phyloP scores from a whole-genome alignment of 2,329 filamentous ascomycete genomes.

The Colletotrichum chrysophilum region DNA sequence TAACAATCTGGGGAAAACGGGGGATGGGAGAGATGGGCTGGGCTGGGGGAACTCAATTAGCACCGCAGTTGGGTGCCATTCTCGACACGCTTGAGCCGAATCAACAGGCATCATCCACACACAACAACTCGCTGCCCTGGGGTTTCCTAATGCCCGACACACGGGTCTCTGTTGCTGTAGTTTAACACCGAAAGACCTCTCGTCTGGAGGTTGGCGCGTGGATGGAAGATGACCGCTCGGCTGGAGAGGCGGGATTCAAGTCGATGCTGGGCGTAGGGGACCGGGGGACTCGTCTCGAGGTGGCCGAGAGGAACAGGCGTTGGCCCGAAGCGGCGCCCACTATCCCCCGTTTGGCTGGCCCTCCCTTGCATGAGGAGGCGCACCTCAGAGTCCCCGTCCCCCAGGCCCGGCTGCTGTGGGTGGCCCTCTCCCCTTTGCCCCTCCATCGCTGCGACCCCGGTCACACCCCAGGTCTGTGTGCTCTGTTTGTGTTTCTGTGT shows the following conservation, averaged over 20 bases:
- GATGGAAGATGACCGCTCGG: not conserved
- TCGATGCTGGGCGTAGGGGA: not conserved
- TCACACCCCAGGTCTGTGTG: not conserved
- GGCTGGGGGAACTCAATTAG: not conserved
- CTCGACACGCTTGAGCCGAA: conserved; percentile 10
- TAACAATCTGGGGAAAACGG: not conserved
- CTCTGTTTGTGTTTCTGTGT: not conserved
- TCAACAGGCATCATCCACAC: conserved; percentile 7
- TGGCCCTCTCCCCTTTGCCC: not conserved
- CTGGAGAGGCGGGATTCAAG: not conserved
- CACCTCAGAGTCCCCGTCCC: not conserved
- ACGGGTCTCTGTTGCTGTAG: not conserved
- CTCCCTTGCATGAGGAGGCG: not conserved
- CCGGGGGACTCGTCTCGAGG: conserved; percentile 8
- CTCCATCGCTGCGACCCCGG: not conserved
- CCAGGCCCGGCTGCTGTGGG: not conserved
- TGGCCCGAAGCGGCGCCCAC: conserved; percentile 8
- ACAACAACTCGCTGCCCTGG: not conserved
- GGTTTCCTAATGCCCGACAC: not conserved
- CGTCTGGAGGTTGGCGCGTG: not conserved
- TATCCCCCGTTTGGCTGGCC: not conserved
- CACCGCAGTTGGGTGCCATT: not conserved
- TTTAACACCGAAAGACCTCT: not conserved
- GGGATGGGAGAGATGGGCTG: not conserved
- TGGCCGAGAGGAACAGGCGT: conserved; percentile 6